Evolutionary conservation across 176 grass and related monocot species (phyloP).

Genomic region (Zoysia pacifica): DNA sequence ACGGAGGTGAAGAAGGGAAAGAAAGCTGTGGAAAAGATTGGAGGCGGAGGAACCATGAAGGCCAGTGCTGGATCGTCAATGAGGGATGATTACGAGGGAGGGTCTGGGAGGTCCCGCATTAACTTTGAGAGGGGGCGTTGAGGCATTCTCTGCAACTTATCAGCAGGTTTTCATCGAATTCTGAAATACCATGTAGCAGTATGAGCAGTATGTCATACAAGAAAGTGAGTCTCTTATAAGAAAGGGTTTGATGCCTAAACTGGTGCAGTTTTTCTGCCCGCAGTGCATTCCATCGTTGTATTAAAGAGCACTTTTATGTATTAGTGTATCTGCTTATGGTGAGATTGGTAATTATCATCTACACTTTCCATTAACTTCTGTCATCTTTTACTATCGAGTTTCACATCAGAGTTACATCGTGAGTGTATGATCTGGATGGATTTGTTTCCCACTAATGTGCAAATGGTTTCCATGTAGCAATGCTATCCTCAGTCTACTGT

Average conservation of each 20-base stretch:
- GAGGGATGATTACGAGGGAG: slow-evolving; percentile 76
- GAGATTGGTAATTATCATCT: slow-evolving; percentile 18
- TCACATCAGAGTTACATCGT: neutral
- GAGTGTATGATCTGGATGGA: no score
- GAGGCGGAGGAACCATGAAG: slow-evolving; percentile 85
- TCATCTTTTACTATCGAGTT: neutral
- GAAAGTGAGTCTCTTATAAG: slow-evolving; percentile 26
- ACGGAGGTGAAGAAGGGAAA: slow-evolving; percentile 95
- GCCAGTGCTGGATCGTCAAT: slow-evolving; percentile 82
- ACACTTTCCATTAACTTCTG: neutral
- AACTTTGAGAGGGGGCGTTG: slow-evolving; percentile 79
- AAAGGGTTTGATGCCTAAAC: slow-evolving; percentile 4
- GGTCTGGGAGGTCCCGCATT: slow-evolving; percentile 86
- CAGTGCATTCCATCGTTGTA: neutral
- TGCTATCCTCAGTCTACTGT: no score
- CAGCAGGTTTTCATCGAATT: neutral
- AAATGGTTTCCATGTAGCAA: no score
- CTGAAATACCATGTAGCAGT: neutral
- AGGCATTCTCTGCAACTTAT: slow-evolving; percentile 29
- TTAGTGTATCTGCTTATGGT: slow-evolving; percentile 18
- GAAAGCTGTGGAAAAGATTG: slow-evolving; percentile 90
- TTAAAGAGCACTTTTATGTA: slow-evolving; percentile 13
- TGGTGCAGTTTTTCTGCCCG: neutral
- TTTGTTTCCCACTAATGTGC: no score
- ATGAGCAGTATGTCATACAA: neutral